Evolutionary conservation across 345 rosid species (phyloP), one percentile per base, ranked within the genome.

Genomic region (Eucalyptus dawsonii): DNA sequence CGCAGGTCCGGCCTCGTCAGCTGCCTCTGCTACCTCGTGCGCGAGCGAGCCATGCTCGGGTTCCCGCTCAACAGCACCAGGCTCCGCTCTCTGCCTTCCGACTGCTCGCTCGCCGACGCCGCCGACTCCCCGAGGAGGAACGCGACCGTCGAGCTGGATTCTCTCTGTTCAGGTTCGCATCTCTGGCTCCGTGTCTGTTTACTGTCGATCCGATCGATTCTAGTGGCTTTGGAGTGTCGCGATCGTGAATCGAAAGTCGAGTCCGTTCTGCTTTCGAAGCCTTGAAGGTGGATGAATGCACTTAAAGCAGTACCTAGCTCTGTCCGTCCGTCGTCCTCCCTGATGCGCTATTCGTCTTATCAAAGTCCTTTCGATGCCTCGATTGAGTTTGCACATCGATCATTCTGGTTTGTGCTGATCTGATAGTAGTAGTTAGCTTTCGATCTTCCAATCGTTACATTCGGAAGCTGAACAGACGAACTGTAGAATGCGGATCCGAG

Each of bases 21-120:
- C 91, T 97, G 99, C 90, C 94, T 95, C 95, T 96, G 97, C 86
- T 95, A 95, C 94, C 95, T 95, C 37, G 87, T 95, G 91, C 94
- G 90, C 87, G 92, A 94, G 92, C 96, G 98, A 85, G 89, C 87
- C 87, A 92, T 96, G 91, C 94, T 96, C 80, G 97, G 99, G 51
- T 97, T 97, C 91, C 97, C 98, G 25, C 89, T 96, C 91, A 95
- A 96, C 91, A 54, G 90, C 90, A 90, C 96, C 51, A 93, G 95
- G 91, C 67, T 96, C 80, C 51, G 89, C 90, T 94, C 96, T 15
- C 93, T 97, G 81, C 91, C 97, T 16, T 90, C 92, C 47, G 88
- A 91, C 88, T 97, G 99, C 83, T 50, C 76, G n/a, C 87, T 88
- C 24, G 40, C 11, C 5, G 89, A 69, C 6, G 90, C 87, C n/a